Base-by-base conservation (phyloP, 1,284 basidiomycete genomes). In the Cryptococcus jaspeensis region DNA sequence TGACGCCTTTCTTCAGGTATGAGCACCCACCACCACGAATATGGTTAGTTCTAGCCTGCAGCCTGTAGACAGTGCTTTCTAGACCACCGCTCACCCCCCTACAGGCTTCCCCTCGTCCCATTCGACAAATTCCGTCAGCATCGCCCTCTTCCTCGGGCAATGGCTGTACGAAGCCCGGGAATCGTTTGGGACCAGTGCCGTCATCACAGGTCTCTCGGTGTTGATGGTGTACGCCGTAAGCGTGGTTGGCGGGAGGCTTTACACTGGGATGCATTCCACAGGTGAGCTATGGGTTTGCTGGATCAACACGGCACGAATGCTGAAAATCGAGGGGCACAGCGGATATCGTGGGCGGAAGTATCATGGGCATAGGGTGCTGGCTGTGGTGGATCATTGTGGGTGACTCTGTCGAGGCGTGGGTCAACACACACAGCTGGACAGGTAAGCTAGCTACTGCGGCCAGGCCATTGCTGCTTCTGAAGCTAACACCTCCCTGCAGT, bases 101-200 rank as follows among this genome's bases (percentile, higher is more conserved):
- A 18, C 92, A 71, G 94, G 95, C 16, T 97, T 98, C 72, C 94
- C 93, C 0, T 97, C 93, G 0, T 97, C 94, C 0, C 95, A 99
- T 72, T 90, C 92, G 1, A 92, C 94, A 1, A 97, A 95, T 73
- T 85, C 86, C 48, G 84, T 93, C 53, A 92, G 90, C 38, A 90
- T 95, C 62, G 92, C 91, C 0, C 81, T 95, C 4, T 89, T 87
- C 73, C 79, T 90, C 15, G 71, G 57, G 5, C 57, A 67, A 49
- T 71, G 71, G 69, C 50, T 74, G 18, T 72, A 55, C 53, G 60
- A 69, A 40, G 35, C 48, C 9, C 55, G 68, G 16, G 60, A 62
- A 11, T 38, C 20, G 40, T 46, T 22, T 9, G 28, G 7, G 15
- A n/a, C 18, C 18, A 15, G 6, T 22, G 16, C 52, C 39, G 32